phyloP scores from a whole-genome alignment of 1,284 basidiomycete species.

The Irpex sp. region DNA sequence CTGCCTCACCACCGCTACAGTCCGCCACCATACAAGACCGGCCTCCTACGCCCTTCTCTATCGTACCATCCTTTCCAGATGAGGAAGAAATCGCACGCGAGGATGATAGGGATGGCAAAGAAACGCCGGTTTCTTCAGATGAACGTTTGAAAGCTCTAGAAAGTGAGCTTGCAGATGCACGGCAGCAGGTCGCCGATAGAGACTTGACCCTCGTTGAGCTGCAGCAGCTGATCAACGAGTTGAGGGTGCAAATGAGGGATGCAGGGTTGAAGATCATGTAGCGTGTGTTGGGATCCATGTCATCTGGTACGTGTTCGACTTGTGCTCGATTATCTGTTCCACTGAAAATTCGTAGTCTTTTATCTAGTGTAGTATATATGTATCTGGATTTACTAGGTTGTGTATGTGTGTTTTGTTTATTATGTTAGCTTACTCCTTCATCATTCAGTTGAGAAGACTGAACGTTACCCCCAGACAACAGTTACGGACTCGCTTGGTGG shows the following conservation, averaged over 20 bases:
- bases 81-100: not conserved
- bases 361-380: no score
- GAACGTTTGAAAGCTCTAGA: constrained; percentile 20
- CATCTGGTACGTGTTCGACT: no score
- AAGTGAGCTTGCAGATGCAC: constrained; percentile 19
- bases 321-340: no score
- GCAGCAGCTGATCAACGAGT: constrained; percentile 15
- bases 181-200: constrained; percentile 17
- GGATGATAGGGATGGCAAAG: not conserved
- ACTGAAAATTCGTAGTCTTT: no score
- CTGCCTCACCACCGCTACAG: not conserved
- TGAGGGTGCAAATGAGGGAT: constrained; percentile 6
- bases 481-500: no score
- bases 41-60: constrained; percentile 10
- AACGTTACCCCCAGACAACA: no score
- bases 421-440: no score
- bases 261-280: not conserved
- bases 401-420: no score
- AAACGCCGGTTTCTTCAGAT: not conserved
- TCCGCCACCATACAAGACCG: not conserved
- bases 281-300: not conserved
- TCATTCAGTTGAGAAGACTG: no score
- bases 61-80: not conserved
- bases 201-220: constrained; percentile 22
- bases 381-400: no score